Base-by-base conservation (phyloP, 495 filamentous ascomycete species). In the Neurospora sp. region DNA sequence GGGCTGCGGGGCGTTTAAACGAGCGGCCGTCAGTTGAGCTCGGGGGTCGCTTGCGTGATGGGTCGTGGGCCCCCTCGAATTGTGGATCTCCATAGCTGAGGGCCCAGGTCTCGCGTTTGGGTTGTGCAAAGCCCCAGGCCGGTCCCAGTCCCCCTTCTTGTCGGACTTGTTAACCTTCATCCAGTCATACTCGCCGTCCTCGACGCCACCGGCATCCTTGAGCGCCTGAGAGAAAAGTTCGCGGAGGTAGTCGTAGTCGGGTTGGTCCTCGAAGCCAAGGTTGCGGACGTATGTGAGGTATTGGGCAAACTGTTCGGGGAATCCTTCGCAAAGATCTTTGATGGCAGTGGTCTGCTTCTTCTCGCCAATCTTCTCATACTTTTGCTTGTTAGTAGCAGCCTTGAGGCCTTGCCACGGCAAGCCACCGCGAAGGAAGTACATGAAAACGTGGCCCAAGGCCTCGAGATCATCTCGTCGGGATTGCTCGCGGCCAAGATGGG, bases 341-440 rank as follows among this genome's bases (percentile, higher is more conserved):
- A 99, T 95, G 0, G 89, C 88, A 35, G 96, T 98, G 0, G 95
- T 97, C 84, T 98, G 96, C 85, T 99, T 99, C 92, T 98, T 98
- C 85, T 99, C 96, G 39, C 96, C 96, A 82, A 99, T 99, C 86
- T 98, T 98, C 84, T 99, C 96, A 77, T 99, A 99, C 85, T 99
- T 99, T 81, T 99, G 96, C 89, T 99, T 99, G 86, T 99, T 99
- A 74, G 96, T 99, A 20, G 96, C 96, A 81, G 96, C 96, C 86
- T 98, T 98, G 78, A 99, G 85, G 70, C 96, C 96, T 84, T 99
- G 96, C 96, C 96, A 99, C 23, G 96, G 96, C 73, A 99, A 87
- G 71, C 96, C 96, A 73, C 96, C 96, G 69, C 96, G 87, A 75
- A 99, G 85, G 85, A 99, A 99, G 85, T 99, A 99, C 92, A 99